Evolutionary conservation across 495 filamentous ascomycete species (phyloP), one percentile per base, ranked within the genome.

Genomic region (Lasiosphaeria ovina): DNA sequence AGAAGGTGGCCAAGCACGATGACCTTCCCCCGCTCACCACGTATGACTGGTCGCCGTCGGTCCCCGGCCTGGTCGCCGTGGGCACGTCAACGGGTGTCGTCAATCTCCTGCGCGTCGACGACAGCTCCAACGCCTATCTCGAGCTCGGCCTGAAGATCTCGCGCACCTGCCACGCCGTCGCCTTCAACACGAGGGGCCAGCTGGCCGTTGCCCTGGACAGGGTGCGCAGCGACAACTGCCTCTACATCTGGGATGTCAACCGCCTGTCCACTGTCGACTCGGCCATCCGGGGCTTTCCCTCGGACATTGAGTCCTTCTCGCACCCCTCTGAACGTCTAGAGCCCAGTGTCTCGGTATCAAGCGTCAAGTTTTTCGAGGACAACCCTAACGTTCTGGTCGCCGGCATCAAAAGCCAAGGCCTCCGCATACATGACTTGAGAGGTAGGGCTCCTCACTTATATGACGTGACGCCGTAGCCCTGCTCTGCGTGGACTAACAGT

Each of bases 221-320:
- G 61, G 91, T 96, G 35, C 86, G 95, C 4, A 96, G 93, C 72
- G 94, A 98, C 72, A 88, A 88, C 60, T 96, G 91, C 66, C 79
- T 98, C 48, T 92, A 97, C 67, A 87, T 98, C 35, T 98, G 93
- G 87, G 95, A 98, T 73, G 81, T 95, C 54, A 89, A 86, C 62
- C 86, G 87, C 45, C 74, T 87, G 17, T 74, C 84, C 14, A 69
- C 77, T 7, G 74, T 77, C 62, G 76, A 82, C 61, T 51, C 68
- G 16, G 60, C 68, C 9, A 35, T 61, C 35, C 50, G 67, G 3
- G 76, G 79, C 61, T 73, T 77, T 49, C 71, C 74, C 17, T 59
- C 69, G 11, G 74, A 76, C 32, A 61, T 68, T 2, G 67, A 71
- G 14, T 66, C 72, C 10, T 68, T 75, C 35, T 67, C 78, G 36